These are phyloP conservation scores for Trichoderma arundinaceum DNA, from an alignment of 2,329 filamentous ascomycete genomes.

Conservation along the genomic window DNA sequence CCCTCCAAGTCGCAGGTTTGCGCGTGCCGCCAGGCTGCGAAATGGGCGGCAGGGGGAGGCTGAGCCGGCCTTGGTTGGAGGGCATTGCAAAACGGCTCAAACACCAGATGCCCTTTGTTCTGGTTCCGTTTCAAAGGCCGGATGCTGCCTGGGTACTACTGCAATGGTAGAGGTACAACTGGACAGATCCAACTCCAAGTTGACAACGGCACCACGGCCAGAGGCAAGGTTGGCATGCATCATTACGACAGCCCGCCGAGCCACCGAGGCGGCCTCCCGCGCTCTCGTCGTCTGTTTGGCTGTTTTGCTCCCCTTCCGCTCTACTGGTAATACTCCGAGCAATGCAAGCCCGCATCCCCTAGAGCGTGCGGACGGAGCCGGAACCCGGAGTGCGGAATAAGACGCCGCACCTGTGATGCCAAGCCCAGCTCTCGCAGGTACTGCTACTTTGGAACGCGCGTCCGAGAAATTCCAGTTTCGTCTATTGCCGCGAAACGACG, in stretches of 20 bases:
- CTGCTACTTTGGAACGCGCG: neutral
- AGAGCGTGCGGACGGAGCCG: slow-evolving; percentile 2
- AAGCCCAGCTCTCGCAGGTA: neutral
- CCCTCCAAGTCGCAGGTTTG: neutral
- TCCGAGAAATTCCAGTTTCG: neutral
- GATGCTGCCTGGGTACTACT: no score
- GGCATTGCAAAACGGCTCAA: neutral
- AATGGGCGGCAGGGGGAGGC: slow-evolving; percentile 17
- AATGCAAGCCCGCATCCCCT: no score
- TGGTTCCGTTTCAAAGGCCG: no score
- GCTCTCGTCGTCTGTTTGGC: neutral
- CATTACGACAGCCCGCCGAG: no score
- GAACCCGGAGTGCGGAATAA: slow-evolving; percentile 4
- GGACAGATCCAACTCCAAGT: no score
- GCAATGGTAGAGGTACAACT: no score
- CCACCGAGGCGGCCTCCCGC: no score
- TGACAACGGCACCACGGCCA: no score
- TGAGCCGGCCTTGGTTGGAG: neutral
- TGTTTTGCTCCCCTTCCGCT: neutral
- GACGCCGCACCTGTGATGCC: neutral
- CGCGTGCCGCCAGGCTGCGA: slow-evolving; percentile 8
- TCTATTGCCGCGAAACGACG: no score
- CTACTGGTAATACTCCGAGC: neutral
- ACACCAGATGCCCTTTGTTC: neutral
- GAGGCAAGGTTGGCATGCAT: no score